These are phyloP conservation scores for Monoraphidium neglectum DNA, from an alignment of 139 green algal genomes.

Conservation along the genomic window DNA sequence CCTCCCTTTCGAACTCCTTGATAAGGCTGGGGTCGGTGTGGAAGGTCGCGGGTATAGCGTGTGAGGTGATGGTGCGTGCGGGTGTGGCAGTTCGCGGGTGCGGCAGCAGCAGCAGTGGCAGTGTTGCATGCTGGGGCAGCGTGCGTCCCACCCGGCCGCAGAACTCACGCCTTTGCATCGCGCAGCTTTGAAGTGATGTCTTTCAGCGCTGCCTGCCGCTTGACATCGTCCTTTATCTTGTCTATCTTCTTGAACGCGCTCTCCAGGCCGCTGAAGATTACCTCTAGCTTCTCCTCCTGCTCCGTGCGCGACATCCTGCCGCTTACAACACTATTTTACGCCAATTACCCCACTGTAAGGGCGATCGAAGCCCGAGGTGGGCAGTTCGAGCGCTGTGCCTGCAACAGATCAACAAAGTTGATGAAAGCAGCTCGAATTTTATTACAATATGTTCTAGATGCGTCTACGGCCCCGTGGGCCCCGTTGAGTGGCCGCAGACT, in stretches of 20 bases:
- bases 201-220: conserved; percentile 68
- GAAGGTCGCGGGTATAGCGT: too few relatives aligned
- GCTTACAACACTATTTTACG: too few relatives aligned
- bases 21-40: conserved; percentile 69
- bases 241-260: conserved; percentile 69
- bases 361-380: too few relatives aligned
- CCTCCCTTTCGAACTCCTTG: conserved; percentile 91
- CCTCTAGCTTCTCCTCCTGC: conserved; percentile 49
- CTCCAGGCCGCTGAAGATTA: conserved; percentile 45
- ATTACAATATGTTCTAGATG: too few relatives aligned
- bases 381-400: too few relatives aligned
- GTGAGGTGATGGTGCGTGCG: neutral
- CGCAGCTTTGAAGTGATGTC: conserved; percentile 75
- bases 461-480: too few relatives aligned
- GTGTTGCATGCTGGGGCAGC: neutral
- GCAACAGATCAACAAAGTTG: too few relatives aligned
- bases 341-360: too few relatives aligned
- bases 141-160: neutral
- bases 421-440: too few relatives aligned
- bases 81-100: neutral
- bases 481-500: too few relatives aligned
- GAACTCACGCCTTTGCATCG: conserved; percentile 75
- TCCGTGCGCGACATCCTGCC: conserved; percentile 30
- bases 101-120: neutral
- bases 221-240: conserved; percentile 54